phyloP scores from a whole-genome alignment of 164 flowering plant species.

The Akebia trifoliata region DNA sequence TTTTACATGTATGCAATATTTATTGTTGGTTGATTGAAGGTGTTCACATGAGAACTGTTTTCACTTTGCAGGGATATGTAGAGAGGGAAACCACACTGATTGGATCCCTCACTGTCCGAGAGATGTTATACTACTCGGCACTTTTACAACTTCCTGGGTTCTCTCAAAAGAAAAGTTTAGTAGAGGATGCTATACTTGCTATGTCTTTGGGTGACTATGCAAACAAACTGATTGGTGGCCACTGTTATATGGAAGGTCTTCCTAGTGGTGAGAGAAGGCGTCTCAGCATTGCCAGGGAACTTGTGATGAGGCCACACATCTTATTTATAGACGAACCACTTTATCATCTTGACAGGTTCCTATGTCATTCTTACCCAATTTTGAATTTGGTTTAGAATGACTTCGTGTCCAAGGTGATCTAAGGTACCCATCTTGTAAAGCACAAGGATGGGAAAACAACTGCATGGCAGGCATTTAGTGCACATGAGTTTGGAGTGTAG shows the following conservation, averaged over 20 bases:
- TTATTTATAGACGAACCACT: conserved; percentile 97
- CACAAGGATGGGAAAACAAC: background rate
- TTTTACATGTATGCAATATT: background rate
- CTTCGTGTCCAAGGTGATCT: background rate
- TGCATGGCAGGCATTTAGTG: background rate
- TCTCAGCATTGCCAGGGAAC: conserved; percentile 92
- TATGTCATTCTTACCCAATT: background rate
- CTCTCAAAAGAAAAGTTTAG: conserved; percentile 70
- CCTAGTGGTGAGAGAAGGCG: conserved; percentile 92
- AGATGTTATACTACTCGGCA: conserved; percentile 87
- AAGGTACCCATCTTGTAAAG: background rate
- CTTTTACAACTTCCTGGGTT: conserved; percentile 94
- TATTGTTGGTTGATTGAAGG: background rate
- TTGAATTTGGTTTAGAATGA: background rate
- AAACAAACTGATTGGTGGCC: conserved; percentile 91
- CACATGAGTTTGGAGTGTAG: background rate
- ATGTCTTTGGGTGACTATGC: conserved; percentile 92
- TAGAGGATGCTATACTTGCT: conserved; percentile 91
- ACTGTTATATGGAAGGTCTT: conserved; percentile 90
- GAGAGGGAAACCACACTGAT: conserved; percentile 77
- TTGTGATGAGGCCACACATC: conserved; percentile 90
- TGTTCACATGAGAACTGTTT: conserved; percentile 4
- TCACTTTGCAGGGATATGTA: conserved; percentile 68
- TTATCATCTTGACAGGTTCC: conserved; percentile 95
- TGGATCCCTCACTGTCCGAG: conserved; percentile 93